These are phyloP conservation scores for Epichloe sylvatica DNA, from an alignment of 2,329 filamentous ascomycete species.

Conservation along the genomic window DNA sequence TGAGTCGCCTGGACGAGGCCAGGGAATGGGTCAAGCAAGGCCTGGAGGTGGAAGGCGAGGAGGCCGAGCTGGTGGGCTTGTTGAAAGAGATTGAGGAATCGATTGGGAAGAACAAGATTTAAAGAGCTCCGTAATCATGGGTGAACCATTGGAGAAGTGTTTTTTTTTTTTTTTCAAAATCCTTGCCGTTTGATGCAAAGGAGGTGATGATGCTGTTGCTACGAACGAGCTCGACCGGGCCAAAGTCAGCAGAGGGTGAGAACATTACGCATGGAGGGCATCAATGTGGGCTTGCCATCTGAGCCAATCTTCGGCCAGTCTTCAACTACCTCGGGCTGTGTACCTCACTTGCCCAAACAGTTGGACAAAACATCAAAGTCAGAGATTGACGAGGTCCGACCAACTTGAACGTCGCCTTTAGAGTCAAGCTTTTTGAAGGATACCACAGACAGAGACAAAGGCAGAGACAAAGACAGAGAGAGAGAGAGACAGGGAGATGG, in stretches of 20 bases:
- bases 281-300: not conserved
- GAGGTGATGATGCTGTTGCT: not conserved
- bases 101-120: conserved; percentile 25
- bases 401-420: no score
- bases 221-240: not conserved
- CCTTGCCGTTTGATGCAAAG: no score
- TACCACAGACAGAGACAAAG: not conserved
- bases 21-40: conserved; percentile 61
- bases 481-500: not conserved
- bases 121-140: not conserved
- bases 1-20: conserved; percentile 76
- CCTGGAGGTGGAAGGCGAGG: conserved; percentile 68
- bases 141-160: no score
- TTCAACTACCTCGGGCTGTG: no score
- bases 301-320: no score
- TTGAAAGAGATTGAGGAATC: conserved; percentile 46
- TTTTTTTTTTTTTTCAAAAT: no score
- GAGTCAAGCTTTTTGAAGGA: not conserved
- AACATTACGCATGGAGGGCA: not conserved
- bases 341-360: no score
- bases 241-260: no score
- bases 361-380: no score
- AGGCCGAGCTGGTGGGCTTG: conserved; percentile 48
- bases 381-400: no score
- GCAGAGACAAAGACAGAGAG: no score